phyloP scores from a whole-genome alignment of 2,329 filamentous ascomycete genomes.

The Cryphonectria parasitica region DNA sequence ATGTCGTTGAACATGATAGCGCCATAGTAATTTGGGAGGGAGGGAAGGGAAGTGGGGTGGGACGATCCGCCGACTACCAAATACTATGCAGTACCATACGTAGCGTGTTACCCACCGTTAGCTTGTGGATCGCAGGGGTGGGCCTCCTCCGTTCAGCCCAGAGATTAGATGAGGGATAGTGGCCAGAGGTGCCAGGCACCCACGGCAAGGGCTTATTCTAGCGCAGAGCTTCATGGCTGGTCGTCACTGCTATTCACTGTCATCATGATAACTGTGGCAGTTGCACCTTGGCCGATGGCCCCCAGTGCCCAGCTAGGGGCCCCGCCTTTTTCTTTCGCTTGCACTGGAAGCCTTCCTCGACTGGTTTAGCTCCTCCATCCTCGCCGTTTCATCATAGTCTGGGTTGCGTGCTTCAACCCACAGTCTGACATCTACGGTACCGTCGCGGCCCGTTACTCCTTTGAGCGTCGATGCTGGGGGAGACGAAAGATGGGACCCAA shows the following conservation, averaged over 20 bases:
- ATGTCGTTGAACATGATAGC: neutral
- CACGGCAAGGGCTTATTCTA: neutral
- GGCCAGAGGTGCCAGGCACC: neutral
- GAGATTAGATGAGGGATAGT: neutral
- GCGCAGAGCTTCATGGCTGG: neutral
- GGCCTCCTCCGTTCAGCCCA: neutral
- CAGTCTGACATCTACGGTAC: neutral
- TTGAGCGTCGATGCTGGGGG: neutral
- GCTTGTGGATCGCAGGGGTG: neutral
- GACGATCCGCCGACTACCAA: neutral
- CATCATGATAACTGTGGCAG: neutral
- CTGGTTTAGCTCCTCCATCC: slow-evolving; percentile 15
- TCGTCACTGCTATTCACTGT: neutral
- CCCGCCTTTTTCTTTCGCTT: slow-evolving; percentile 7
- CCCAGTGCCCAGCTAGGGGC: neutral
- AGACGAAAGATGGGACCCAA: neutral
- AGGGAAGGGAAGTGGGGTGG: neutral
- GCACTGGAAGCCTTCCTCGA: slow-evolving; percentile 21
- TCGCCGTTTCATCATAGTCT: slow-evolving; percentile 19
- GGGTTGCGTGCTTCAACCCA: slow-evolving; percentile 12
- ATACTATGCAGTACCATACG: neutral
- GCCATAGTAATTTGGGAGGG: neutral
- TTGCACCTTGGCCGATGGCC: neutral
- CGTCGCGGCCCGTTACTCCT: neutral
- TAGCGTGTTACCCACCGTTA: neutral